These are phyloP conservation scores for Emericellopsis terricola DNA, from an alignment of 495 filamentous ascomycete species.

Conservation along the genomic window DNA sequence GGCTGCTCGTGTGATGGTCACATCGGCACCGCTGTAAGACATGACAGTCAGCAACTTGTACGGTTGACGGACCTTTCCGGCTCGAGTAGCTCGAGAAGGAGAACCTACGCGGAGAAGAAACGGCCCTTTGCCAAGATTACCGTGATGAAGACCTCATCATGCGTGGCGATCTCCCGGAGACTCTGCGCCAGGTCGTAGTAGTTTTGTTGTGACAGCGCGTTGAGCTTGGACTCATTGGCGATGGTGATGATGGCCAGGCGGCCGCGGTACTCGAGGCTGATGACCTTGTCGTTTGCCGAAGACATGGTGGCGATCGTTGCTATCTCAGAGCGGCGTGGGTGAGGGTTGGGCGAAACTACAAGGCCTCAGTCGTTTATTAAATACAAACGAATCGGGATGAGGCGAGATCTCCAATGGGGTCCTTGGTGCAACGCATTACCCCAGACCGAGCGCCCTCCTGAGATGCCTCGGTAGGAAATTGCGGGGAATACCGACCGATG, in stretches of 20 bases:
- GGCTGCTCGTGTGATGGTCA: conserved; percentile 28
- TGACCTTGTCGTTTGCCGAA: conserved; percentile 2
- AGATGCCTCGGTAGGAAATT: too few relatives aligned
- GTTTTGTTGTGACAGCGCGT: conserved; percentile 52
- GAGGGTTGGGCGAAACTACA: too few relatives aligned
- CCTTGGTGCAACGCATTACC: too few relatives aligned
- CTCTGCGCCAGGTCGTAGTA: conserved; percentile 60
- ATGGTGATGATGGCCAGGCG: conserved; percentile 81
- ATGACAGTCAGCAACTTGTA: not conserved
- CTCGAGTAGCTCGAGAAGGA: not conserved
- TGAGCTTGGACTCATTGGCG: conserved; percentile 72
- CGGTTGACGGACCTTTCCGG: not conserved
- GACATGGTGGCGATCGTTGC: not conserved
- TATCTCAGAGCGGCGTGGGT: too few relatives aligned
- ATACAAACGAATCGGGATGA: too few relatives aligned
- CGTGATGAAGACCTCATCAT: conserved; percentile 71
- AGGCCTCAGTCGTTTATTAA: too few relatives aligned
- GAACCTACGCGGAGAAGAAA: conserved; percentile 83
- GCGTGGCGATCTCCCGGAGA: conserved; percentile 56
- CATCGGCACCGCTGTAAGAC: conserved; percentile 58
- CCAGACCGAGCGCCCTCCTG: too few relatives aligned
- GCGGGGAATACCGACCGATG: too few relatives aligned
- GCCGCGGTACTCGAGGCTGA: conserved; percentile 34
- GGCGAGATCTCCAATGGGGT: too few relatives aligned
- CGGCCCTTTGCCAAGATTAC: conserved; percentile 73